These are phyloP conservation scores for Senecio squalidus DNA, from an alignment of 140 eudicot genomes.

Conservation along the genomic window DNA sequence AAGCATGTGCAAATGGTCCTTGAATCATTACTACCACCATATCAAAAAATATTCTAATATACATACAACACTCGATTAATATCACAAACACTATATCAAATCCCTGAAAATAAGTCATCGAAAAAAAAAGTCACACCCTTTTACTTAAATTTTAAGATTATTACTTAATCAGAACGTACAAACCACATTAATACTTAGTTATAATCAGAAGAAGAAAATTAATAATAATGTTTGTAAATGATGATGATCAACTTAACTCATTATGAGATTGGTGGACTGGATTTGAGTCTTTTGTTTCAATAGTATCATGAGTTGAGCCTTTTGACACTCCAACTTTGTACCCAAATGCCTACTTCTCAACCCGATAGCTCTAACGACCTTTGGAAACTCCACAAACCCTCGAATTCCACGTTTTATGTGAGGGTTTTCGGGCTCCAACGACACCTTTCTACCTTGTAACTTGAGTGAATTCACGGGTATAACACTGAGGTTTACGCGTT, in stretches of 20 bases:
- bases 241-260: constrained; percentile 35
- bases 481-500: neutral
- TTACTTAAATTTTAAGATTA: constrained; percentile 11
- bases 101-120: neutral
- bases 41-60: constrained; percentile 2
- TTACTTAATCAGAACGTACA: constrained; percentile 30
- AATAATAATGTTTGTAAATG: constrained; percentile 1
- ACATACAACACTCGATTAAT: constrained; percentile 11
- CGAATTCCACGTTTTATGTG: constrained; percentile 86
- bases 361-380: constrained; percentile 69
- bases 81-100: constrained; percentile 9
- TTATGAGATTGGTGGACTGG: constrained; percentile 46
- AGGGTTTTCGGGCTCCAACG: constrained; percentile 65
- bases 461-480: constrained; percentile 17
- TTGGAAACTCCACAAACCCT: constrained; percentile 90
- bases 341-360: constrained; percentile 62
- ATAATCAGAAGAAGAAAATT: neutral
- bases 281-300: constrained; percentile 57
- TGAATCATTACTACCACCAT: constrained; percentile 20
- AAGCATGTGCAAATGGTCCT: constrained; percentile 29
- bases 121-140: constrained; percentile 12
- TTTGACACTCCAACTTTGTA: constrained; percentile 80
- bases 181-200: constrained; percentile 9
- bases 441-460: constrained; percentile 21
- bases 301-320: constrained; percentile 73